Evolutionary conservation across 345 rosid species (phyloP), one percentile per base, ranked within the genome.

Genomic region (Arabis hirsuta): DNA sequence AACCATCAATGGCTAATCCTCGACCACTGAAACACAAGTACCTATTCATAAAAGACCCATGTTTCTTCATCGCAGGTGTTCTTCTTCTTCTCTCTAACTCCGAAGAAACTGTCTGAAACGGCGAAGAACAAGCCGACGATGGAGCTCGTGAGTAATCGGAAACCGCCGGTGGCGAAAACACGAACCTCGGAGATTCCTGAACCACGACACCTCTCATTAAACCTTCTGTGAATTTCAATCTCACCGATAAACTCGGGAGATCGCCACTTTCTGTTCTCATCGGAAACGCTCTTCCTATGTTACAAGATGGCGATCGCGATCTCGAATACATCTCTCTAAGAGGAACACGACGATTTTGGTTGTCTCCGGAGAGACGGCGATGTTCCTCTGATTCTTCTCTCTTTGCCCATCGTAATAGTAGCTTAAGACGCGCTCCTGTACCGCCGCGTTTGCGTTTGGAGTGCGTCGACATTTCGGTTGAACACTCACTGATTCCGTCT

Each of bases 201-300:
- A 88, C 81, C 36, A 76, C 80, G 1, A 88, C 96, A 27, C 99
- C 97, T 5, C 87, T 96, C 80, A 73, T 87, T 41, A 95, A 70
- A 54, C 88, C 90, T 39, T 78, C 71, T 1, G 90, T 79, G 34
- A 82, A 88, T 75, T 78, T 95, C 85, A 74, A 74, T 64, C 89
- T 84, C 50, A 89, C 79, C 4, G 80, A 76, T 66, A 84, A 91
- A 80, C 99, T 91, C 39, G 99, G 94, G 64, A 95, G 86, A 54
- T 84, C 84, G 5, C 69, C 73, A 5, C 77, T 77, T 55, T 70
- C 72, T 13, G 69, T 81, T 60, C 81, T 77, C 36, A 78, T 55
- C 55, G 89, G 76, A 58, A 80, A 63, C n/a, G 74, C 45, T 70
- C 83, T 80, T 67, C 56, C 76, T 70, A 70, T 82, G 80, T 71